A percentile compares a stretch with the other conserved stretches of the same genome.
Evolutionary conservation across 73 alveolate genomes (phyloP).

Genomic region (Tetrahymena borealis): DNA sequence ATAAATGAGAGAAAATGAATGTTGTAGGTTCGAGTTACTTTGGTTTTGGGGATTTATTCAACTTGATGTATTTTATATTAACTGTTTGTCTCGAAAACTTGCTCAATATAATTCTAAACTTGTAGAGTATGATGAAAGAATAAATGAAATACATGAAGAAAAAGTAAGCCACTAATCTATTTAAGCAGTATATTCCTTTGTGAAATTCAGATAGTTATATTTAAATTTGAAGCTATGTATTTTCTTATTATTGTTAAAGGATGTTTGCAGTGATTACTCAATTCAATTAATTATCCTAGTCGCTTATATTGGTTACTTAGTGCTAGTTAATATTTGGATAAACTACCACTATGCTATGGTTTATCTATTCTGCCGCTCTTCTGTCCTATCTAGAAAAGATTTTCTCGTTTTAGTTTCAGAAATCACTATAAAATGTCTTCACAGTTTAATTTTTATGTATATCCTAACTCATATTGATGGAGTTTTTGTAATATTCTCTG

Average conservation of each 20-base stretch:
- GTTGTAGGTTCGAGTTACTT: background rate
- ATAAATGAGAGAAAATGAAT: background rate
- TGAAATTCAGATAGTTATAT: background rate
- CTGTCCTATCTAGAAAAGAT: background rate
- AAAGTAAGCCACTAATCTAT: background rate
- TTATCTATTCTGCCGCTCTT: background rate
- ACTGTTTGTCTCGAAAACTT: background rate
- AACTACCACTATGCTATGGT: background rate
- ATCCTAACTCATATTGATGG: background rate
- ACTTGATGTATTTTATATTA: background rate
- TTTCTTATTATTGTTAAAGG: background rate
- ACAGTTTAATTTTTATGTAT: background rate
- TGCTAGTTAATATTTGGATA: background rate
- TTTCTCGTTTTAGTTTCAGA: background rate
- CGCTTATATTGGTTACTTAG: background rate
- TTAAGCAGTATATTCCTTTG: background rate
- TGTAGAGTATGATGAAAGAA: background rate
- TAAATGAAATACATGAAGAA: background rate
- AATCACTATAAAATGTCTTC: background rate
- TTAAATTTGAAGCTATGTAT: background rate
- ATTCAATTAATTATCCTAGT: background rate
- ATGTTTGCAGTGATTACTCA: background rate
- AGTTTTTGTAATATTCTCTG: background rate
- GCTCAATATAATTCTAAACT: background rate
- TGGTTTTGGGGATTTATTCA: background rate